Evolutionary conservation across 73 alveolate genomes (phyloP).

Genomic region (Stentor roeselii): DNA sequence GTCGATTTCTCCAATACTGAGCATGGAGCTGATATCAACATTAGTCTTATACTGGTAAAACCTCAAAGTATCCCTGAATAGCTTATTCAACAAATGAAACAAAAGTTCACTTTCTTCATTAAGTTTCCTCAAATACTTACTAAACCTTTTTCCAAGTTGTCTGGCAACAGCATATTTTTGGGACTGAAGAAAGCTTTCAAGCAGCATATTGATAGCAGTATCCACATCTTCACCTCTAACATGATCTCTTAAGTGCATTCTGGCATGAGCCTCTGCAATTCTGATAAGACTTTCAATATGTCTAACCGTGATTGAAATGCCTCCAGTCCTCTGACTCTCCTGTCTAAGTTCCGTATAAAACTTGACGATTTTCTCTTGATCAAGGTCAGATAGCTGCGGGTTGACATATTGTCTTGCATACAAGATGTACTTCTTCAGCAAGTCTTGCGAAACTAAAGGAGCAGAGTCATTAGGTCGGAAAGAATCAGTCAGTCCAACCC

Average conservation of each 20-base stretch:
- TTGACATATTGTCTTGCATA: slow-evolving; percentile 88
- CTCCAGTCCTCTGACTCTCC: slow-evolving; percentile 89
- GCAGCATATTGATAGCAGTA: slow-evolving; percentile 90
- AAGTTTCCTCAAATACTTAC: slow-evolving; percentile 51
- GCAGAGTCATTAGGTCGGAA: slow-evolving; percentile 27
- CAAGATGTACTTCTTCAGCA: slow-evolving; percentile 92
- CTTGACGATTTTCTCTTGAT: slow-evolving; percentile 88
- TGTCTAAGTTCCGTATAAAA: slow-evolving; percentile 93
- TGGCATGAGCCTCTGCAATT: slow-evolving; percentile 99
- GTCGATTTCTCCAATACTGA: slow-evolving; percentile 38
- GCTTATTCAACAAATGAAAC: slow-evolving; percentile 22
- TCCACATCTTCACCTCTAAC: slow-evolving; percentile 95
- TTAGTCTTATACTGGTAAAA: background rate
- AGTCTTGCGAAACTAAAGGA: slow-evolving; percentile 69
- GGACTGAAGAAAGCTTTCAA: slow-evolving; percentile 93
- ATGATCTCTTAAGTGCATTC: slow-evolving; percentile 93
- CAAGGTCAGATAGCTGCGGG: slow-evolving; percentile 89
- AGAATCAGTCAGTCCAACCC: slow-evolving; percentile 31
- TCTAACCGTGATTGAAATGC: slow-evolving; percentile 94
- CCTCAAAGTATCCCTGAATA: slow-evolving; percentile 17
- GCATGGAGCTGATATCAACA: slow-evolving; percentile 27
- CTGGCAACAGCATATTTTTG: slow-evolving; percentile 93
- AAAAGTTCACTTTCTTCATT: slow-evolving; percentile 11
- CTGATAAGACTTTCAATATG: slow-evolving; percentile 98
- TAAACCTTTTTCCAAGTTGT: slow-evolving; percentile 81